Percentiles rank a stretch among this genome's conserved stretches.
These are phyloP conservation scores for Cenchrus americanus DNA, from an alignment of 176 grass and related monocot species.

Conservation along the genomic window DNA sequence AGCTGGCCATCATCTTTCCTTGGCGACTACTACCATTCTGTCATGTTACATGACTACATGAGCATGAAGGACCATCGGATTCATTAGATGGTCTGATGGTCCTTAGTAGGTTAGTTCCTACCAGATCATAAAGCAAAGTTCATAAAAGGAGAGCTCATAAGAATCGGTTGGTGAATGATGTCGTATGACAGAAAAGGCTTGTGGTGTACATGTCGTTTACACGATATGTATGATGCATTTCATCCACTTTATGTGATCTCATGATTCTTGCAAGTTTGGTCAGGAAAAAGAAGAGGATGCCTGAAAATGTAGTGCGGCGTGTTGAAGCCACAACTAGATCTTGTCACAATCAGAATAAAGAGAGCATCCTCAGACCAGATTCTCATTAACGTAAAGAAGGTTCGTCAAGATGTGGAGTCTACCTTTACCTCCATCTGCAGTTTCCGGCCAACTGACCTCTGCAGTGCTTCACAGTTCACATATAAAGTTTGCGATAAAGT, in stretches of 20 bases:
- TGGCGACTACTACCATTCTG: neutral
- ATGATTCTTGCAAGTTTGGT: constrained; percentile 19
- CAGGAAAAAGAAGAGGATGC: neutral
- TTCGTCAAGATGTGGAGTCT: constrained; percentile 3
- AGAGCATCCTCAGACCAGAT: neutral
- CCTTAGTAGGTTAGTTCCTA: too few relatives aligned
- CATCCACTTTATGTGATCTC: neutral
- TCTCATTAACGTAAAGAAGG: neutral
- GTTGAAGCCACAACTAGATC: neutral
- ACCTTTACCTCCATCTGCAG: neutral
- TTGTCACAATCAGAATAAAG: neutral
- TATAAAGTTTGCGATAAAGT: neutral
- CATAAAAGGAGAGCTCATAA: neutral
- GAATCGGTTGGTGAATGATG: neutral
- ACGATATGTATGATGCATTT: neutral
- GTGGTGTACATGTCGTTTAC: neutral
- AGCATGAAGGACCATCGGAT: constrained; percentile 11
- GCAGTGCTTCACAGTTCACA: neutral
- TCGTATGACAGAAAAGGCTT: neutral
- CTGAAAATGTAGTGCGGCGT: neutral
- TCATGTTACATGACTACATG: constrained; percentile 1
- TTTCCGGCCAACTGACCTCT: neutral
- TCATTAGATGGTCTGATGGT: neutral
- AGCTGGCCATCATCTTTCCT: constrained; percentile 22
- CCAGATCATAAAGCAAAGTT: neutral